Evolutionary conservation across 192 early-diverging fungal genomes (phyloP).

Genomic region (Umbelopsis isabellina): DNA sequence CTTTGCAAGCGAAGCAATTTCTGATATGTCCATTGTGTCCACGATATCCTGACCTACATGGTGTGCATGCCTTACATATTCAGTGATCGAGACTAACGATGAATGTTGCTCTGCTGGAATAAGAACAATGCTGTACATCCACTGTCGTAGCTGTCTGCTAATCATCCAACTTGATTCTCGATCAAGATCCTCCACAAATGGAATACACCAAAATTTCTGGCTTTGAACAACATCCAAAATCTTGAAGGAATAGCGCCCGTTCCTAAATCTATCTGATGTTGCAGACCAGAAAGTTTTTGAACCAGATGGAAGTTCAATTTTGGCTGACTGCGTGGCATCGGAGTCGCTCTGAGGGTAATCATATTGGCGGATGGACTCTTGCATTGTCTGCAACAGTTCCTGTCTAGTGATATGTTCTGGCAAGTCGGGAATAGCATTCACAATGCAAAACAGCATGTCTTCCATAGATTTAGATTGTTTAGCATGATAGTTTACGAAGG

Average conservation of each 20-base stretch:
- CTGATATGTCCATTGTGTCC: background rate
- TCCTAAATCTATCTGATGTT: constrained; percentile 25
- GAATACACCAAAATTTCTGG: constrained; percentile 48
- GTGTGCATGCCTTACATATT: constrained; percentile 47
- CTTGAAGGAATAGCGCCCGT: constrained; percentile 43
- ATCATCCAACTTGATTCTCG: constrained; percentile 43
- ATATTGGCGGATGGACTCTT: constrained; percentile 29
- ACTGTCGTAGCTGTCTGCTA: constrained; percentile 44
- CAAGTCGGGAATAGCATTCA: constrained; percentile 20
- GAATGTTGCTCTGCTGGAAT: background rate
- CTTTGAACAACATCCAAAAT: constrained; percentile 46
- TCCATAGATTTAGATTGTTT: background rate
- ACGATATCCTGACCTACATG: constrained; percentile 33
- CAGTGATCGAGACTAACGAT: constrained; percentile 28
- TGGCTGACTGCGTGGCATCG: background rate
- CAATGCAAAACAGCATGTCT: background rate
- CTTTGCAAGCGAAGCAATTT: constrained; percentile 28
- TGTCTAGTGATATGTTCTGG: constrained; percentile 7
- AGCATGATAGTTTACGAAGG: constrained; percentile 9
- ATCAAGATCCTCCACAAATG: constrained; percentile 52
- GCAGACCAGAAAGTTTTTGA: background rate
- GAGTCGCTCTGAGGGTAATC: constrained; percentile 17
- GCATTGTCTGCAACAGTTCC: constrained; percentile 20
- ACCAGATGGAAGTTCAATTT: too few relatives aligned
- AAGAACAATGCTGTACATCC: constrained; percentile 43